Evolutionary conservation across 148 eudicot genomes (phyloP).

Genomic region (Hydrangea macrophylla): DNA sequence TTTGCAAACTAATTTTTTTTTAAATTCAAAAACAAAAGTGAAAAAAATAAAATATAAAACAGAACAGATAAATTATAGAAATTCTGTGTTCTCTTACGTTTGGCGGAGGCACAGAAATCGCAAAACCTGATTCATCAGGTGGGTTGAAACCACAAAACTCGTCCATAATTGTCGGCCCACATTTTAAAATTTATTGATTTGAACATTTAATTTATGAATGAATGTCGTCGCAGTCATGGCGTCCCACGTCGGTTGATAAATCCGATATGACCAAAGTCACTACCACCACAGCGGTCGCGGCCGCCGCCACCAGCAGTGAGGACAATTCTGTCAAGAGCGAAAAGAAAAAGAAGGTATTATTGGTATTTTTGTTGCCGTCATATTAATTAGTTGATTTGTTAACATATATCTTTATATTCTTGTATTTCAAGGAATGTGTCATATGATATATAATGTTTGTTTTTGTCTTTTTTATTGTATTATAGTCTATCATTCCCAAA

Average conservation of each 20-base stretch:
- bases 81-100: slow-evolving; percentile 6
- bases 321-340: slow-evolving; percentile 30
- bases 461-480: background rate
- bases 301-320: slow-evolving; percentile 10
- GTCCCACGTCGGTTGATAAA: background rate
- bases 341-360: slow-evolving; percentile 46
- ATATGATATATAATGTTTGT: background rate
- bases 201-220: background rate
- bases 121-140: background rate
- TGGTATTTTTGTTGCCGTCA: background rate
- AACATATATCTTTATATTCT: background rate
- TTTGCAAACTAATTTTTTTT: too few relatives aligned
- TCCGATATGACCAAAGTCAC: background rate
- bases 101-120: too few relatives aligned
- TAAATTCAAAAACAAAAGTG: background rate
- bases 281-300: background rate
- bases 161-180: background rate
- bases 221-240: slow-evolving; percentile 11
- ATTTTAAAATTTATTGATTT: background rate
- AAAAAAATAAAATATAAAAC: background rate
- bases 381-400: background rate
- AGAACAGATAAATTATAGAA: background rate
- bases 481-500: slow-evolving; percentile 58
- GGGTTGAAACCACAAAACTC: background rate
- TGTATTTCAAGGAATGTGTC: background rate